Evolutionary conservation across 2,329 filamentous ascomycete genomes (phyloP).

Genomic region (Fusarium siculi): DNA sequence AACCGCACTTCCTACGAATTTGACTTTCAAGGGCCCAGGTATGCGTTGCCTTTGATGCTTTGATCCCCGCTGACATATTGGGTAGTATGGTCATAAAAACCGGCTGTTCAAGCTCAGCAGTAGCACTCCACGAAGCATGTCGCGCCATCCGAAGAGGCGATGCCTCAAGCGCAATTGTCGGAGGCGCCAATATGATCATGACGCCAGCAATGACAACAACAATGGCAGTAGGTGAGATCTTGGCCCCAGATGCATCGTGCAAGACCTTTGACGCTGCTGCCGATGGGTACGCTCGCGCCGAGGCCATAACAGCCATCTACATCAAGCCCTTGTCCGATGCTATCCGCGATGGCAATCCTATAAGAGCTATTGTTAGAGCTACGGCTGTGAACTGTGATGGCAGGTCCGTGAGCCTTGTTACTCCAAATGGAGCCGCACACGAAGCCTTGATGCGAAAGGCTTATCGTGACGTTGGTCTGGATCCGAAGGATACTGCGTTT

Average conservation of each 20-base stretch:
- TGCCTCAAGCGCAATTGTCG: neutral
- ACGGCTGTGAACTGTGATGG: conserved; percentile 7
- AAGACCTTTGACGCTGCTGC: conserved; percentile 8
- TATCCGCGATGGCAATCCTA: conserved; percentile 1
- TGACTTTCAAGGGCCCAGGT: conserved; percentile 13
- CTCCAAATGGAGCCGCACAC: conserved; percentile 40
- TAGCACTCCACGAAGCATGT: conserved; percentile 21
- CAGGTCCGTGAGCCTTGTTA: neutral
- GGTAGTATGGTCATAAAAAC: conserved; percentile 10
- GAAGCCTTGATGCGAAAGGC: conserved; percentile 45
- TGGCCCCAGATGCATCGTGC: conserved; percentile 53
- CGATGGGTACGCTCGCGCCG: neutral
- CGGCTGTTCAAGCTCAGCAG: neutral
- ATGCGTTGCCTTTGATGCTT: no score
- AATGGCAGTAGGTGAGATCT: conserved; percentile 36
- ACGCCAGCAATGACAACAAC: neutral
- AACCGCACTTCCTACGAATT: conserved; percentile 9
- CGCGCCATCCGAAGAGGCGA: conserved; percentile 9
- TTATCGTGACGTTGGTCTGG: conserved; percentile 41
- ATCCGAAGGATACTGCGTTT: conserved; percentile 26
- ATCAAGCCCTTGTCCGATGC: conserved; percentile 6
- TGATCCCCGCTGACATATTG: no score
- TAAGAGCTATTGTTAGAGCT: neutral
- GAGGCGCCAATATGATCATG: conserved; percentile 1
- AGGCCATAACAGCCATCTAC: conserved; percentile 6